Percentiles rank a stretch among this genome's conserved stretches.
Evolutionary conservation across 148 eudicot species (phyloP).

Genomic region (Spergularia bocconei): DNA sequence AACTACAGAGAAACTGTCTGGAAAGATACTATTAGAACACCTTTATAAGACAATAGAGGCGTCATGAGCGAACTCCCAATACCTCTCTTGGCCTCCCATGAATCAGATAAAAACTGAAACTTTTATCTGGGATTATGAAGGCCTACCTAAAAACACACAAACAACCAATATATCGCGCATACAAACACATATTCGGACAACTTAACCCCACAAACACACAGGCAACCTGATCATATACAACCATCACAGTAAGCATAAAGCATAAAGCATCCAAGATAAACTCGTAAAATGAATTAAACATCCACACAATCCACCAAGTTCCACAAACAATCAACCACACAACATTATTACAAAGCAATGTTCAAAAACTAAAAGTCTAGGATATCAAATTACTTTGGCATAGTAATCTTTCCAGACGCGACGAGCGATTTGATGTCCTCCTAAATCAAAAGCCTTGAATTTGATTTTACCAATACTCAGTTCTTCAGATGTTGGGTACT

Average conservation of each 20-base stretch:
- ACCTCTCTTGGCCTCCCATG: conserved; percentile 44
- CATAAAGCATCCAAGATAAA: not conserved
- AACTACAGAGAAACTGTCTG: conserved; percentile 21
- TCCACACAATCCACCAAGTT: not conserved
- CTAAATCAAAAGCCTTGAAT: conserved; percentile 80
- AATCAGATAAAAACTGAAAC: conserved; percentile 40
- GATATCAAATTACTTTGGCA: conserved; percentile 50
- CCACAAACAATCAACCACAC: not conserved
- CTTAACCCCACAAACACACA: not conserved
- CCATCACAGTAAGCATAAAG: not conserved
- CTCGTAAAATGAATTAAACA: not conserved
- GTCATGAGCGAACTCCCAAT: conserved; percentile 46
- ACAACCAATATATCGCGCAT: not conserved
- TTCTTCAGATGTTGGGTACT: conserved; percentile 77
- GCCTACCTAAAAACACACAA: conserved; percentile 21
- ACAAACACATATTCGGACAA: not conserved
- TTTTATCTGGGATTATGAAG: conserved; percentile 47
- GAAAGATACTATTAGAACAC: conserved; percentile 47
- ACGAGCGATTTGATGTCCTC: conserved; percentile 82
- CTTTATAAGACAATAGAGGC: conserved; percentile 25
- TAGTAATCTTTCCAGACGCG: conserved; percentile 89
- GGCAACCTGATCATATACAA: not conserved
- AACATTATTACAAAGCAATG: not conserved
- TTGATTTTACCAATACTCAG: conserved; percentile 76
- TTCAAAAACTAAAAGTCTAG: not conserved